These are phyloP conservation scores for Antrodiella citrinella DNA, from an alignment of 768 basidiomycete genomes.

Conservation along the genomic window DNA sequence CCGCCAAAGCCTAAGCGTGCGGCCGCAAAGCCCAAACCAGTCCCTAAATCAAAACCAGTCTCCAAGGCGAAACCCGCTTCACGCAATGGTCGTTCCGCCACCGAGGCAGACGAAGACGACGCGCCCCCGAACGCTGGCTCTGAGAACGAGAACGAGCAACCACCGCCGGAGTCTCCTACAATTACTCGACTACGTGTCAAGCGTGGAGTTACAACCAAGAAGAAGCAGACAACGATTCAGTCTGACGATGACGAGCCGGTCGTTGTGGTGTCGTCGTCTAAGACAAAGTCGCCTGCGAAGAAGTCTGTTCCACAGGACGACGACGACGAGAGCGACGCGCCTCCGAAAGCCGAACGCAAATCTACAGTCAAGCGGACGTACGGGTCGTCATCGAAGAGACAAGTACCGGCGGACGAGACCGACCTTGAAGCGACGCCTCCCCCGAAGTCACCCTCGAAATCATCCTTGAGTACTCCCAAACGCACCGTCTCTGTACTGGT, in stretches of 20 bases:
- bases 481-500: conserved; percentile 7
- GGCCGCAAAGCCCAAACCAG: conserved; percentile 6
- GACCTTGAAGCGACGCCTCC: background rate
- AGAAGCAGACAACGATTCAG: background rate
- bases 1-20: conserved; percentile 7
- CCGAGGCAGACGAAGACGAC: too few relatives aligned
- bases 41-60: background rate
- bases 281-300: background rate
- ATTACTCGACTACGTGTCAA: too few relatives aligned
- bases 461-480: conserved; percentile 3
- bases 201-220: background rate
- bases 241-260: background rate
- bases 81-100: too few relatives aligned
- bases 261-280: background rate
- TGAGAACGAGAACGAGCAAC: background rate
- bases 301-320: background rate
- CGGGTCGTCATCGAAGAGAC: background rate
- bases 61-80: background rate
- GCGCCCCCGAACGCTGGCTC: background rate
- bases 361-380: background rate
- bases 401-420: background rate
- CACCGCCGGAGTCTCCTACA: background rate
- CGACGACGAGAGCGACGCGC: background rate
- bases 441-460: background rate
- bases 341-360: background rate